Evolutionary conservation across 2,329 filamentous ascomycete genomes (phyloP), one percentile per base, ranked within the genome.

Genomic region (Dactylellina parvicollis): DNA sequence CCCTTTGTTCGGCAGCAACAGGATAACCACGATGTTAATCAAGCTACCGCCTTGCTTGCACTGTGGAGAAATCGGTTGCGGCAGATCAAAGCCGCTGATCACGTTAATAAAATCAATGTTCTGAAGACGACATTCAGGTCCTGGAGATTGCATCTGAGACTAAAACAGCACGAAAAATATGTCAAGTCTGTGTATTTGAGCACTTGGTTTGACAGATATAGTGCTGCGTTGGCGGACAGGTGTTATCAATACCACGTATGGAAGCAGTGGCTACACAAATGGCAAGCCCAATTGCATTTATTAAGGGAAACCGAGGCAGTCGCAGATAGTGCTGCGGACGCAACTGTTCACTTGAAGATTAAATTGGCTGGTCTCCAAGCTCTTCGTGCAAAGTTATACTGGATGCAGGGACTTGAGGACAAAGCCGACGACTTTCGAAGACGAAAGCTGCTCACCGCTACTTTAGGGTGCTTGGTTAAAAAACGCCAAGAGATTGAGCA

Each of bases 41-140:
- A 65, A 40, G 52, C 50, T 60, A 72, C 67, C 40, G 52, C 59
- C 46, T 40, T 72, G 52, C 14, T 72, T 49, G 59, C 67, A 20
- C 34, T 72, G 14, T 72, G 67, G 67, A 72, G 52, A 46, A 72
- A 65, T 24, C 59, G 67, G 12, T 30, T 72, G 26, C 67, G 67
- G 46, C 59, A 65, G 30, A 65, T 72, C 18, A 59, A 52, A 28
- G 67, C 67, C 7, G 59, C 67, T 4, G 67, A 72, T 44, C 67
- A 72, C 12, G 67, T 72, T 38, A 72, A 72, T 14, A 72, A 72
- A 49, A 60, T 65, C 34, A 72, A 72, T 24, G 59, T 72, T 24
- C 28, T 65, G 16, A 72, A 72, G 26, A 54, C 52, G n/a, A 59
- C 42, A 38, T 40, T 72, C 5, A 42, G 36, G 18, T 46, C 67